Conservation (phyloP, 2,329 filamentous ascomycete species). For the Fusarium concolor region DNA sequence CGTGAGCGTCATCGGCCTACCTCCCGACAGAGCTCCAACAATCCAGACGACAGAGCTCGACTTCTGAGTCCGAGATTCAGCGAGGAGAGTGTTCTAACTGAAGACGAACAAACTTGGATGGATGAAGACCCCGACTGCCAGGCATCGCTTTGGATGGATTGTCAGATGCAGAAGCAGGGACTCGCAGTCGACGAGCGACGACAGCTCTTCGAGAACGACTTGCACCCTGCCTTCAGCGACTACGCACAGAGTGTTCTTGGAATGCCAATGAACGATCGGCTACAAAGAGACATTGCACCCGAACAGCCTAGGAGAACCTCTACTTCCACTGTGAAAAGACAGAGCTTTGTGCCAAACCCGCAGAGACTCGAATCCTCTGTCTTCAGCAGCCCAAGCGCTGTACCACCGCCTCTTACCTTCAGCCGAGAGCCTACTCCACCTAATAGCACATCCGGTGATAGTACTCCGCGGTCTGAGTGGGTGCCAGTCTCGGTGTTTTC, state of each 20-base stretch:
- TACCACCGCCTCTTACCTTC: constrained; percentile 15
- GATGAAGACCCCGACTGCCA: constrained; percentile 4
- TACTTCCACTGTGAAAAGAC: constrained; percentile 2
- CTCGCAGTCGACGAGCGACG: constrained; percentile 19
- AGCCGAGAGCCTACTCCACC: neutral
- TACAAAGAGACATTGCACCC: neutral
- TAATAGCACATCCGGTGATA: neutral
- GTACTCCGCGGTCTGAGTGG: constrained; percentile 15
- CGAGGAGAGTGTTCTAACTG: neutral
- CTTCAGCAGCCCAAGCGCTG: constrained; percentile 20
- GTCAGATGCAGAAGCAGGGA: constrained; percentile 18
- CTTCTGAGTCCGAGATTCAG: neutral
- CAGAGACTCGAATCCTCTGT: neutral
- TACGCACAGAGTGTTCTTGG: constrained; percentile 16
- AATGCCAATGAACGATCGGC: neutral
- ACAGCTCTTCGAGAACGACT: constrained; percentile 17
- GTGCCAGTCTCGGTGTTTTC: constrained; percentile 24
- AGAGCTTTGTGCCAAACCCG: neutral
- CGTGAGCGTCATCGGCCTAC: neutral
- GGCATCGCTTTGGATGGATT: constrained; percentile 34
- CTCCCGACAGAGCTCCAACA: neutral
- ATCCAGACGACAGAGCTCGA: neutral
- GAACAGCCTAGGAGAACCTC: neutral
- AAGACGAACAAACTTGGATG: neutral
- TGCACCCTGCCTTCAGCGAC: constrained; percentile 38